A percentile compares a stretch with the other conserved stretches of the same genome.
These are phyloP conservation scores for Ambrosiella xylebori DNA, from an alignment of 2,329 filamentous ascomycete genomes.

Conservation along the genomic window DNA sequence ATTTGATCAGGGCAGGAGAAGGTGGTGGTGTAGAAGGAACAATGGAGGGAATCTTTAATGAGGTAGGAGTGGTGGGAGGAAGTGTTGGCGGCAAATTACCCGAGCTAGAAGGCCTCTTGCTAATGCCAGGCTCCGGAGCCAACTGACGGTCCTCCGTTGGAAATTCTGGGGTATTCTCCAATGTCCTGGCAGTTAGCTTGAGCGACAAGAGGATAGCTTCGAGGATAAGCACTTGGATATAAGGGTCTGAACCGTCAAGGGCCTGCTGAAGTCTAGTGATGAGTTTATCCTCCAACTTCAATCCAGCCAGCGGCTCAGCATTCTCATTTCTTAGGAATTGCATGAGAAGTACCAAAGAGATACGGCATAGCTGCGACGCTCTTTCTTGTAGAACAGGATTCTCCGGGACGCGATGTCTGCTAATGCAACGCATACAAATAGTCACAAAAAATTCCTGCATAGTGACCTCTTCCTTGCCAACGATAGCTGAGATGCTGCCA, in stretches of 20 bases:
- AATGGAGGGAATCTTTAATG: not conserved
- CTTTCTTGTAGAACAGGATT: conserved; percentile 25
- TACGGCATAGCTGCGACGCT: conserved; percentile 51
- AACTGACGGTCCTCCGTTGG: conserved; percentile 27
- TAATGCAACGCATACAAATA: conserved; percentile 46
- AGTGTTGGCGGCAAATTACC: not conserved
- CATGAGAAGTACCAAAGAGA: conserved; percentile 51
- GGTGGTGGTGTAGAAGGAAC: conserved; percentile 29
- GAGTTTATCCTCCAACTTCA: conserved; percentile 53
- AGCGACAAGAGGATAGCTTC: conserved; percentile 62
- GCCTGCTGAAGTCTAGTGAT: conserved; percentile 50
- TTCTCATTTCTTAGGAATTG: conserved; percentile 51
- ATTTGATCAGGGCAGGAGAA: conserved; percentile 59
- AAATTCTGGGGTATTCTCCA: conserved; percentile 40
- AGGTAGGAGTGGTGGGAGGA: not conserved
- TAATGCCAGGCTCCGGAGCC: not conserved
- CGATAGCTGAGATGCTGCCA: conserved; percentile 27
- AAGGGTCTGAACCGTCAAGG: conserved; percentile 44
- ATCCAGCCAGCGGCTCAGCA: conserved; percentile 36
- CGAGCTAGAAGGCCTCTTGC: not conserved
- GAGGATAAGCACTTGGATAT: conserved; percentile 60
- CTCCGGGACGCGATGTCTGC: conserved; percentile 23
- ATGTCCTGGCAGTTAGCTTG: conserved; percentile 34
- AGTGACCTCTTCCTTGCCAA: conserved; percentile 35
- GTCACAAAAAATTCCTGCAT: conserved; percentile 53